A percentile compares a stretch with the other conserved stretches of the same genome.
phyloP scores from a whole-genome alignment of 345 rosid genomes.

The Iberis pinnata region DNA sequence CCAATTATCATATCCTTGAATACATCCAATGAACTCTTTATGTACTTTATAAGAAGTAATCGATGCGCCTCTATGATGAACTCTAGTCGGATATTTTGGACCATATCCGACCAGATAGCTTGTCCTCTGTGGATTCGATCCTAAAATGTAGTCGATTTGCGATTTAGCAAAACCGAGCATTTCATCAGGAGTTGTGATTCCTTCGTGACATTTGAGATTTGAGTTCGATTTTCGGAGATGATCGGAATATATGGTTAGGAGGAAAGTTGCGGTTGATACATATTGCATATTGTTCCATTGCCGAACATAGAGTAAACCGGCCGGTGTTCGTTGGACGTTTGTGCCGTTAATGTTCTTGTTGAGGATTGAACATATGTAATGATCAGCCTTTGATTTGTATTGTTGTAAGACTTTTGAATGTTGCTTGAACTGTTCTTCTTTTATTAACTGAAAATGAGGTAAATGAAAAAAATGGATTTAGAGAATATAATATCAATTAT shows the following conservation, averaged over 20 bases:
- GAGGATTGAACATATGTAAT: conserved; percentile 77
- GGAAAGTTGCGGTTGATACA: conserved; percentile 72
- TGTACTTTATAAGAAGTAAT: conserved; percentile 61
- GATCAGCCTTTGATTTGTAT: conserved; percentile 66
- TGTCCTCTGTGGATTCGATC: conserved; percentile 73
- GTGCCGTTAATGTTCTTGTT: conserved; percentile 45
- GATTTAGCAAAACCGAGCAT: conserved; percentile 54
- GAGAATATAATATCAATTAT: too few species aligned
- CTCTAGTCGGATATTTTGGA: conserved; percentile 51
- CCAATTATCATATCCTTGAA: conserved; percentile 68
- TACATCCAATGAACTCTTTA: conserved; percentile 90
- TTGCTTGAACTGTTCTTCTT: conserved; percentile 39
- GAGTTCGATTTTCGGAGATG: conserved; percentile 37
- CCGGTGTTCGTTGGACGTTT: conserved; percentile 63
- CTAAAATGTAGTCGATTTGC: conserved; percentile 80
- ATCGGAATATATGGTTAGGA: conserved; percentile 68
- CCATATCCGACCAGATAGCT: conserved; percentile 88
- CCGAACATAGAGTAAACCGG: conserved; percentile 66
- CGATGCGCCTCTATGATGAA: conserved; percentile 94
- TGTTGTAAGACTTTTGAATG: conserved; percentile 38
- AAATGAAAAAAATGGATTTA: too few species aligned
- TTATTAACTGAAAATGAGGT: conserved; percentile 41
- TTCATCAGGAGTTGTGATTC: conserved; percentile 35
- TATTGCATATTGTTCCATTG: conserved; percentile 99
- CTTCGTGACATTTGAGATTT: conserved; percentile 42